Base-by-base conservation (phyloP, 2,329 filamentous ascomycete species). In the Cucurbitaria berberidis region DNA sequence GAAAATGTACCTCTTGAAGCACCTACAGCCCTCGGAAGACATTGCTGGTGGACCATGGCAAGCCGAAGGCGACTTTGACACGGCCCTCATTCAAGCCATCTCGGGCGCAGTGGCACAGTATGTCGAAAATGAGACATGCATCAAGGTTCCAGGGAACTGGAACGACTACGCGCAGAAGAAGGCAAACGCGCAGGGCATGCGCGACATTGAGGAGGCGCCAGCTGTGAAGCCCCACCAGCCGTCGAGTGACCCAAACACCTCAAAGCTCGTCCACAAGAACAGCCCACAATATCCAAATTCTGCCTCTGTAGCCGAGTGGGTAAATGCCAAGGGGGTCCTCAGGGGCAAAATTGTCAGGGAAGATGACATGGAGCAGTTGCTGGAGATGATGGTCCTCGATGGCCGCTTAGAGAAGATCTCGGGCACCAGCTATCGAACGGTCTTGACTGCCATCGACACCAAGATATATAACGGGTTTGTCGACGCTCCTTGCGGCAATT, bases 41-140 rank as follows among this genome's bases (percentile, higher is more conserved):
- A 90, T 96, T 41, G 96, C 92, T 0, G 95, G 95, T 42, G 95
- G 95, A 1, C 89, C 91, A 8, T 99, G 93, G 91, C 97, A 95
- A 74, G 93, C 90, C 7, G 92, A 96, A 59, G 90, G 91, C 46
- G 89, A 93, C 60, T 83, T 98, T 11, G 95, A 99, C 75, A 88
- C 90, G 60, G 89, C 89, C 53, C 91, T 99, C 72, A 93, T 98
- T 65, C 86, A 90, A 51, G 86, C 86, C 36, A 81, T 97, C 44
- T 85, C 89, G 55, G 82, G 84, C 18, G 84, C 89, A 54, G 84
- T 96, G 45, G 89, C 91, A 64, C 85, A 88, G 60, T 87, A 86
- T 56, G 85, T 96, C 57, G 87, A 88, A 66, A 80, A 80, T 10
- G 81, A 86, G 67, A 93, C 89, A 67, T 92, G 90, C 76, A 87